A percentile compares a stretch with the other conserved stretches of the same genome.
Conservation (phyloP, 257 asterid species). For the Eucommia ulmoides region DNA sequence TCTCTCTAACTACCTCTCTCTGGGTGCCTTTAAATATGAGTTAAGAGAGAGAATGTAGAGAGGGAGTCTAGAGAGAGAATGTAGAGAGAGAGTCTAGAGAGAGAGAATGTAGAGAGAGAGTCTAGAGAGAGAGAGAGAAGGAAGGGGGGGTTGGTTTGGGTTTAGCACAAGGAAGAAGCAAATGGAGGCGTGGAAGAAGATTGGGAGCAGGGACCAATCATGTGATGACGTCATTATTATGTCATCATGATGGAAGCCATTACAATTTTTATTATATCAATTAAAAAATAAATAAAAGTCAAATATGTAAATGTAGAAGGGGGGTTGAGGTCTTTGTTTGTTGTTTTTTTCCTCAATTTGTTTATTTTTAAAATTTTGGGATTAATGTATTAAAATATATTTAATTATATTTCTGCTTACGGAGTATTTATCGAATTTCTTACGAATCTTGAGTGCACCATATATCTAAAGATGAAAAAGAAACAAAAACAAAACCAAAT, state of each 20-base stretch:
- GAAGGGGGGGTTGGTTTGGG: slow-evolving; percentile 1
- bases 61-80: slow-evolving; percentile 4
- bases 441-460: too few species aligned
- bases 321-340: too few species aligned
- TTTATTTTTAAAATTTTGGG: too few species aligned
- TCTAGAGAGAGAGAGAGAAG: slow-evolving; percentile 5
- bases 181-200: slow-evolving; percentile 11
- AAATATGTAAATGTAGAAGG: too few species aligned
- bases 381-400: too few species aligned
- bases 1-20: not conserved
- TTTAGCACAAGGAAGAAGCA: not conserved
- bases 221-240: slow-evolving; percentile 21
- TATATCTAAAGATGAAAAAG: too few species aligned
- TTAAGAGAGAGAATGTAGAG: not conserved
- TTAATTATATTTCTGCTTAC: too few species aligned
- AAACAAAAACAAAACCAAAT: too few species aligned
- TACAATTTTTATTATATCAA: too few species aligned
- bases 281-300: too few species aligned
- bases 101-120: not conserved
- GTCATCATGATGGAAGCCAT: slow-evolving; percentile 39
- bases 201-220: slow-evolving; percentile 1
- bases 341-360: too few species aligned
- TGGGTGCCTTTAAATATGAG: not conserved
- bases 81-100: not conserved
- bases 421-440: too few species aligned